Evolutionary conservation across 2,329 filamentous ascomycete species (phyloP).

Genomic region (Aurifilum marmelostoma): DNA sequence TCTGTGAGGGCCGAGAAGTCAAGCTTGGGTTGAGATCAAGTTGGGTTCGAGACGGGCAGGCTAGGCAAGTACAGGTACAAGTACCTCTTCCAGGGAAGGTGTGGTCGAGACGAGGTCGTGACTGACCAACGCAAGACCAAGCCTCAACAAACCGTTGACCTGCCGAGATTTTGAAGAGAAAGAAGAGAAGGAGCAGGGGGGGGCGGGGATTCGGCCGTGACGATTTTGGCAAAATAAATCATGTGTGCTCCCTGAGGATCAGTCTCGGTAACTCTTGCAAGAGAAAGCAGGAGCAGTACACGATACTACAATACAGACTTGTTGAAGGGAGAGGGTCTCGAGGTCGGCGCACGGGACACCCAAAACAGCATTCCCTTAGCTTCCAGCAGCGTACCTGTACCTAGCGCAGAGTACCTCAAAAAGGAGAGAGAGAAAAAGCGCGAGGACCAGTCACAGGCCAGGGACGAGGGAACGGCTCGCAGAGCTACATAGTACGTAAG

Average conservation of each 20-base stretch:
- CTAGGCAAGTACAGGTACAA: constrained; percentile 2
- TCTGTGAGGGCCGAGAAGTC: background rate
- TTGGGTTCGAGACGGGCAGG: background rate
- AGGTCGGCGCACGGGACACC: constrained; percentile 12
- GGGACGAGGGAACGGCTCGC: background rate
- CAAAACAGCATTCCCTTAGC: constrained; percentile 15
- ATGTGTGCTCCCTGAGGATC: background rate
- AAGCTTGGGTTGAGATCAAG: background rate
- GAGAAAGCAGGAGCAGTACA: constrained; percentile 2
- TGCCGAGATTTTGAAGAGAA: background rate
- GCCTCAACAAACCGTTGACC: background rate
- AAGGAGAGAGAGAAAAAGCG: background rate
- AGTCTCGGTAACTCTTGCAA: background rate
- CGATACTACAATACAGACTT: constrained; percentile 3
- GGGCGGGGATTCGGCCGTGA: background rate
- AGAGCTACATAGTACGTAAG: background rate
- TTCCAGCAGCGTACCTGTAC: background rate
- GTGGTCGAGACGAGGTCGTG: background rate
- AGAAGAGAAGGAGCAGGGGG: too few relatives aligned
- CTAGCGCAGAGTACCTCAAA: background rate
- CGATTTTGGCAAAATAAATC: background rate
- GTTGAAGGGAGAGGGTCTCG: background rate
- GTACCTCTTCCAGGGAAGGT: constrained; percentile 1
- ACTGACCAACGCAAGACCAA: background rate
- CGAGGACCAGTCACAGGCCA: constrained; percentile 19